These are phyloP conservation scores for Calvatia gigantea DNA, from an alignment of 768 basidiomycete species.

Conservation along the genomic window DNA sequence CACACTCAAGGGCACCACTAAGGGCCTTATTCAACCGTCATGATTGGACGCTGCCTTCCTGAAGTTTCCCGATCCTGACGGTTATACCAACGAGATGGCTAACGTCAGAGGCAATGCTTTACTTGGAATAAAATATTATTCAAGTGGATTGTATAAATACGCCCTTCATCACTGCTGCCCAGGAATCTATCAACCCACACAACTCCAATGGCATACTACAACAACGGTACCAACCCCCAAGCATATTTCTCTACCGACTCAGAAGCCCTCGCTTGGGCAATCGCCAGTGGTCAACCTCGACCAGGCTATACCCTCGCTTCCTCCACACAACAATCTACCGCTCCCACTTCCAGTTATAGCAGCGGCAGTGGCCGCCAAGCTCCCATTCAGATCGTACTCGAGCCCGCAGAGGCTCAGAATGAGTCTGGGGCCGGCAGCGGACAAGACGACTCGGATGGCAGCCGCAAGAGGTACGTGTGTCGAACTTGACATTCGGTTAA, in stretches of 20 bases:
- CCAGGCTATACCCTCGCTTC: background rate
- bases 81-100: background rate
- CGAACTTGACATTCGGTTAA: background rate
- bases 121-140: background rate
- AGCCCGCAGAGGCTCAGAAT: slow-evolving; percentile 1
- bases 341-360: background rate
- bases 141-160: slow-evolving; percentile 1
- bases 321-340: background rate
- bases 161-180: background rate
- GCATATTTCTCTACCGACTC: background rate
- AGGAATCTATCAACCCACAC: background rate
- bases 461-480: slow-evolving; percentile 4
- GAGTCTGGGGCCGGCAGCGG: background rate
- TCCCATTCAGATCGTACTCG: slow-evolving; percentile 10
- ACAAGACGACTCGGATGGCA: background rate
- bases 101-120: background rate
- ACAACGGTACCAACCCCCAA: background rate
- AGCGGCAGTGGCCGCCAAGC: background rate
- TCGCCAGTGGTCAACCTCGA: background rate
- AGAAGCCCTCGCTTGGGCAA: slow-evolving; percentile 11
- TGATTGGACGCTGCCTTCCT: background rate
- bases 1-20: slow-evolving; percentile 1
- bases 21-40: background rate
- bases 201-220: slow-evolving; percentile 4
- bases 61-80: slow-evolving; percentile 1